These are phyloP conservation scores for Kuraishia hungarica DNA, from an alignment of 805 yeast genomes.

Conservation along the genomic window DNA sequence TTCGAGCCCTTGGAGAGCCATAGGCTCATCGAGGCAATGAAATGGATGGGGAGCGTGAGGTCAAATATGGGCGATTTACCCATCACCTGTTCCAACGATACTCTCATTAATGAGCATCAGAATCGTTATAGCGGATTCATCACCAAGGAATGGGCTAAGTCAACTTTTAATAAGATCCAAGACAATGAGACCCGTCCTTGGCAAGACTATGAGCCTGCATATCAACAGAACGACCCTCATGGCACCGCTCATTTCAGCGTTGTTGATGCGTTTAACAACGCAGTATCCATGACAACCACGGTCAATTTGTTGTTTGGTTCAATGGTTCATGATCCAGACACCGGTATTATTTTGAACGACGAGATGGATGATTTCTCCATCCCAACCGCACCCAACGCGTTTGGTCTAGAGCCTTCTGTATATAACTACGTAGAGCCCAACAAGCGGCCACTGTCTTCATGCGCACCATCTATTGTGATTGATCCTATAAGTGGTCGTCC, in stretches of 20 bases:
- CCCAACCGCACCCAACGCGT: conserved; percentile 63
- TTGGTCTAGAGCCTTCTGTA: conserved; percentile 72
- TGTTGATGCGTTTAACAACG: conserved; percentile 65
- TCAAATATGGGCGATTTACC: conserved; percentile 73
- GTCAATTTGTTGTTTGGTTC: conserved; percentile 82
- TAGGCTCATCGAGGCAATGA: conserved; percentile 76
- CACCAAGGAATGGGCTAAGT: conserved; percentile 47
- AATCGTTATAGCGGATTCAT: conserved; percentile 35
- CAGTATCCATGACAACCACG: conserved; percentile 85
- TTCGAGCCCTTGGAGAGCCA: conserved; percentile 46
- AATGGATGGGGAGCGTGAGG: conserved; percentile 86
- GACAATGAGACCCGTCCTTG: conserved; percentile 54
- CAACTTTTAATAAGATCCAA: conserved; percentile 40
- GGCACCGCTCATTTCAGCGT: conserved; percentile 89
- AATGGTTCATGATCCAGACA: conserved; percentile 64
- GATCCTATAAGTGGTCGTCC: conserved; percentile 31
- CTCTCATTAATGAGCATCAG: conserved; percentile 19
- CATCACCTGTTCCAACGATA: conserved; percentile 15
- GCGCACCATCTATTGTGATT: conserved; percentile 66
- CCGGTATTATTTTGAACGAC: conserved; percentile 80
- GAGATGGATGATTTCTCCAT: conserved; percentile 94
- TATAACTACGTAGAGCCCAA: conserved; percentile 70
- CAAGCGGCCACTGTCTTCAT: conserved; percentile 80
- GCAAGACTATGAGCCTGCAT: conserved; percentile 73
- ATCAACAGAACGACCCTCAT: conserved; percentile 68